Percentiles rank a stretch among this genome's conserved stretches.
Conservation (phyloP, 2,329 filamentous ascomycete species). For the Beauveria rudraprayagi region DNA sequence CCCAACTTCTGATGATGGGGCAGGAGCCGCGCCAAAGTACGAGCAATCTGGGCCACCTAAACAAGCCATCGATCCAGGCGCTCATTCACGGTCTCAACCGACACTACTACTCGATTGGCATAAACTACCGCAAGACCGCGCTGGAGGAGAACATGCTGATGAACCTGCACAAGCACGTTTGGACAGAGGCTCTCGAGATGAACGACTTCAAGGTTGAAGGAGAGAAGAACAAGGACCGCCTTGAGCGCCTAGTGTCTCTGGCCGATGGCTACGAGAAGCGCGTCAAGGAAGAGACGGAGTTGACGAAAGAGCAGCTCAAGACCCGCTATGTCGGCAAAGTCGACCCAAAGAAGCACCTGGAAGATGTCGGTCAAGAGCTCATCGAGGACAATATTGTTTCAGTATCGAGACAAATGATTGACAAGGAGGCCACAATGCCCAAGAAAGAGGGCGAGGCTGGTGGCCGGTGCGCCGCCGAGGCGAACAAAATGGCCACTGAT, state of each 20-base stretch:
- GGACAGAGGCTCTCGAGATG: slow-evolving; percentile 97
- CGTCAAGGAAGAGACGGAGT: slow-evolving; percentile 95
- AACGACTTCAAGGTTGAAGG: slow-evolving; percentile 86
- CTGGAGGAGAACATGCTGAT: slow-evolving; percentile 99
- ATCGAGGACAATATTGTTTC: slow-evolving; percentile 99
- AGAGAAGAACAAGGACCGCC: slow-evolving; percentile 74
- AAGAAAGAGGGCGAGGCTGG: slow-evolving; percentile 49
- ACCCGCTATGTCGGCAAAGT: slow-evolving; percentile 98
- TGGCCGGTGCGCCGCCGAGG: slow-evolving; percentile 43
- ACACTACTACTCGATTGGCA: slow-evolving; percentile 98
- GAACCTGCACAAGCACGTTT: slow-evolving; percentile 99
- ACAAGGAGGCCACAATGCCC: slow-evolving; percentile 94
- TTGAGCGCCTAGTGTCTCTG: slow-evolving; percentile 80
- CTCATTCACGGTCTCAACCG: slow-evolving; percentile 96
- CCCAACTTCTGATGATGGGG: slow-evolving; percentile 93
- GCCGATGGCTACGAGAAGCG: slow-evolving; percentile 97
- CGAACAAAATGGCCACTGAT: slow-evolving; percentile 63
- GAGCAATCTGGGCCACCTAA: slow-evolving; percentile 93
- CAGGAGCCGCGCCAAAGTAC: slow-evolving; percentile 97
- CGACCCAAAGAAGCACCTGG: slow-evolving; percentile 98
- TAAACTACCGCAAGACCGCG: slow-evolving; percentile 96
- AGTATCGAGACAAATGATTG: slow-evolving; percentile 98
- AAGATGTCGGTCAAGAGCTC: slow-evolving; percentile 89
- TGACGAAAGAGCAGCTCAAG: slow-evolving; percentile 96
- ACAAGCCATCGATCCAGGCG: slow-evolving; percentile 99